A percentile compares a stretch with the other conserved stretches of the same genome.
Evolutionary conservation across 306 rosid species (phyloP).

Genomic region (Medicago lupulina): DNA sequence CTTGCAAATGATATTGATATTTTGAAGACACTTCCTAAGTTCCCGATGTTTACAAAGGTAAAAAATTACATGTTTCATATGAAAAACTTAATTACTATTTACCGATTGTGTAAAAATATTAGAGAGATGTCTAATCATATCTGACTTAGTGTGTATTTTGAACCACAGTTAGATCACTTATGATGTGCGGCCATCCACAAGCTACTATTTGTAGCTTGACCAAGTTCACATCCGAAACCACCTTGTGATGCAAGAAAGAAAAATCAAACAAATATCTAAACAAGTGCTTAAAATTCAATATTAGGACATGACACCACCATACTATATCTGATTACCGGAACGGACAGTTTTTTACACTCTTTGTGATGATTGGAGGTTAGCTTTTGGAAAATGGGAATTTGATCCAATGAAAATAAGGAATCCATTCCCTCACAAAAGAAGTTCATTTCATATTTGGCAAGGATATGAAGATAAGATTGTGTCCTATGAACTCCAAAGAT

Average conservation of each 20-base stretch:
- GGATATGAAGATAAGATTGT: slow-evolving; percentile 87
- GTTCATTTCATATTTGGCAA: slow-evolving; percentile 89
- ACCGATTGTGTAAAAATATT: neutral
- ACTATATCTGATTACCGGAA: slow-evolving; percentile 29
- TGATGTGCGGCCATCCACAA: no score
- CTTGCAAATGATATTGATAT: slow-evolving; percentile 74
- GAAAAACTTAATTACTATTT: neutral
- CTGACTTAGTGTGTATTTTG: no score
- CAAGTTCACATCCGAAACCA: no score
- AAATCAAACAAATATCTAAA: no score
- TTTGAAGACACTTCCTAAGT: slow-evolving; percentile 66
- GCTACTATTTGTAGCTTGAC: no score
- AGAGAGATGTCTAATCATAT: neutral
- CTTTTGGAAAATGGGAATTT: slow-evolving; percentile 82
- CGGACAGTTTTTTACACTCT: slow-evolving; percentile 72
- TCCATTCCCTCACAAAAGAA: slow-evolving; percentile 62
- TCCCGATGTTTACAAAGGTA: slow-evolving; percentile 89
- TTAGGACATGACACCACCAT: neutral
- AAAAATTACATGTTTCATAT: neutral
- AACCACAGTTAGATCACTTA: no score
- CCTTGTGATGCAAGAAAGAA: no score
- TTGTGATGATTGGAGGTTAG: slow-evolving; percentile 69
- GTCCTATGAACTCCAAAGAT: slow-evolving; percentile 79
- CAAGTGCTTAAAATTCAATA: neutral
- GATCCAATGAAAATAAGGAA: slow-evolving; percentile 72